Evolutionary conservation across 441 rosid species (phyloP), one percentile per base, ranked within the genome.

Genomic region (Raphanus hybrid): DNA sequence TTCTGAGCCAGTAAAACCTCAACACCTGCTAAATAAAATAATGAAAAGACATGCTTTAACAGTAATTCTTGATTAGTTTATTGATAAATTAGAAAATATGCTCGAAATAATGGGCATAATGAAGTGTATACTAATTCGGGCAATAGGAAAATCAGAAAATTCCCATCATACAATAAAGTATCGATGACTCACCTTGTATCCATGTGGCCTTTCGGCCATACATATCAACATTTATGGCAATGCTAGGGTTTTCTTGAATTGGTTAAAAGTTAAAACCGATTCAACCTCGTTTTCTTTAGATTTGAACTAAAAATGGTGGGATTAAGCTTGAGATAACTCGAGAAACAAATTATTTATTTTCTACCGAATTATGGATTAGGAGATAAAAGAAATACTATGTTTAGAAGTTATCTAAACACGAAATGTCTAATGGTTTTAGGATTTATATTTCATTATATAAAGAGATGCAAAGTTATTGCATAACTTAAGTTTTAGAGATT

Each of bases 81-180:
- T 45, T 62, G 39, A 62, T 29, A 16, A 48, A 35, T 50, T 52
- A 15, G 69, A 64, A 84, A 55, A 32, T 61, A 69, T 78, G 67
- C 62, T 74, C 73, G 2, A 78, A 62, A 54, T 70, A 68, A 73
- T 74, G 58, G 73, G 58, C 67, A 52, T 34, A 45, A 74, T 62
- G 88, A 90, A 84, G 82, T 71, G 90, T 81, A 77, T 84, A 67
- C 89, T 75, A 84, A 71, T 70, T 83, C 72, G 14, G 82, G 83
- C 78, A 86, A 86, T 83, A 84, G 69, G 80, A 81, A n/a, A 70
- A 71, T 78, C 64, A 27, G 73, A 73, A 70, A 76, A 16, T 67
- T 48, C 45, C 55, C 78, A 81, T 11, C 39, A 37, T 68, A 67
- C 74, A 39, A 54, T 62, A 78, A 78, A 69, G 78, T 69, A 29